phyloP scores from a whole-genome alignment of 1,284 basidiomycete genomes.

The Rhodotorula glutinis region DNA sequence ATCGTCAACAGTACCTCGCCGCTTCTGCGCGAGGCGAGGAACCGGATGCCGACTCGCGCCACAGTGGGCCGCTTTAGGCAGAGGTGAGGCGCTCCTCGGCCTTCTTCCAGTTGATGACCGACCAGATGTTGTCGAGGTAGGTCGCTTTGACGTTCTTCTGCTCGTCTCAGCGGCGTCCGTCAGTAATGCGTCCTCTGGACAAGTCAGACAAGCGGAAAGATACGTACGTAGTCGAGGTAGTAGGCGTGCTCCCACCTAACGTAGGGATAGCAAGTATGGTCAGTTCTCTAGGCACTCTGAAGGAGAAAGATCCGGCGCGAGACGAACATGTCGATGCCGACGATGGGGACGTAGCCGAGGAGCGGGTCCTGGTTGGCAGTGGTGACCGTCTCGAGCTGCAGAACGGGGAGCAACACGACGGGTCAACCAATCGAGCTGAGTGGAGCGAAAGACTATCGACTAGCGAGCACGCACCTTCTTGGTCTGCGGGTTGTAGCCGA shows the following conservation, averaged over 20 bases:
- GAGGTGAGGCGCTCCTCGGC: constrained; percentile 65
- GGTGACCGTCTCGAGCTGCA: constrained; percentile 54
- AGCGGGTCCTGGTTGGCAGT: constrained; percentile 97
- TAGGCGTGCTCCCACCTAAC: constrained; percentile 52
- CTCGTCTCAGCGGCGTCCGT: too few species aligned
- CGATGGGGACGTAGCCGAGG: constrained; percentile 76
- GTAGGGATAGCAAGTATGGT: not conserved
- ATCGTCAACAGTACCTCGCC: not conserved
- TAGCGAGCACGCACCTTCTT: constrained; percentile 59
- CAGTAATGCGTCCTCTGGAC: too few species aligned
- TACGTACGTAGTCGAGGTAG: constrained; percentile 63
- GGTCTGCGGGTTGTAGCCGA: constrained; percentile 67
- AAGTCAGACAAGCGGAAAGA: too few species aligned
- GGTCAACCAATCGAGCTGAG: too few species aligned
- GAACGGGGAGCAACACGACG: too few species aligned
- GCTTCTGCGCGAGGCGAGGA: not conserved
- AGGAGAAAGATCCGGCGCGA: not conserved
- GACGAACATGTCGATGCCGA: constrained; percentile 84
- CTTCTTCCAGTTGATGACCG: constrained; percentile 87
- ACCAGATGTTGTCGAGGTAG: constrained; percentile 65
- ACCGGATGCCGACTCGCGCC: not conserved
- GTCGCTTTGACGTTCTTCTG: constrained; percentile 64
- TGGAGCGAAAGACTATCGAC: too few species aligned
- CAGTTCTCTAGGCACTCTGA: not conserved
- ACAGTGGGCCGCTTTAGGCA: constrained; percentile 9